These are phyloP conservation scores for Physocladia obscura DNA, from an alignment of 192 early-diverging fungal genomes.

Conservation along the genomic window DNA sequence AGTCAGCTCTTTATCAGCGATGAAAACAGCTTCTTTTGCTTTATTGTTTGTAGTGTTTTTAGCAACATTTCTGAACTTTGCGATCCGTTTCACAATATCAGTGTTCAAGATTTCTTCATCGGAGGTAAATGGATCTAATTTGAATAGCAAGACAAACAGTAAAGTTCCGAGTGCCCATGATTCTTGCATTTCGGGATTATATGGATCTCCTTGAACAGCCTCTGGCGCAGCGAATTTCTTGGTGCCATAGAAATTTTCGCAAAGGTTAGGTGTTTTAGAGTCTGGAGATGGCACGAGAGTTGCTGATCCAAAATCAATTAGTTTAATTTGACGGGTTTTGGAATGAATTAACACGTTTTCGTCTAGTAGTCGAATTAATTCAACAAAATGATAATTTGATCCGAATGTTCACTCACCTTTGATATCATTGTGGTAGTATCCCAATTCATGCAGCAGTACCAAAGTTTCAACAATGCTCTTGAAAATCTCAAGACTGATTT, in stretches of 20 bases:
- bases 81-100: slow-evolving; percentile 40
- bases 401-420: slow-evolving; percentile 47
- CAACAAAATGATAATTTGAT: slow-evolving; percentile 3
- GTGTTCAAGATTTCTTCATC: slow-evolving; percentile 50
- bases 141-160: slow-evolving; percentile 56
- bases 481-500: slow-evolving; percentile 41
- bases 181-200: slow-evolving; percentile 50
- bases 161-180: slow-evolving; percentile 59
- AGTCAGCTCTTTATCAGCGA: background rate
- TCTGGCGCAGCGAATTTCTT: slow-evolving; percentile 61
- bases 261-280: slow-evolving; percentile 19
- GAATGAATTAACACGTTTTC: slow-evolving; percentile 60
- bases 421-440: slow-evolving; percentile 57
- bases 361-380: slow-evolving; percentile 36
- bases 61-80: slow-evolving; percentile 12
- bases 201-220: slow-evolving; percentile 40
- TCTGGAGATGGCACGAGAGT: slow-evolving; percentile 27
- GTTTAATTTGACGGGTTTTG: slow-evolving; percentile 46
- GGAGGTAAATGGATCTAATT: slow-evolving; percentile 54
- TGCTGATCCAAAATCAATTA: slow-evolving; percentile 59
- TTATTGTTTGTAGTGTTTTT: background rate
- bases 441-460: slow-evolving; percentile 32
- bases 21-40: background rate
- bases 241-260: slow-evolving; percentile 53
- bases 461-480: slow-evolving; percentile 43